Evolutionary conservation across 2,329 filamentous ascomycete species (phyloP).

Genomic region (Xylariaceae sp.): DNA sequence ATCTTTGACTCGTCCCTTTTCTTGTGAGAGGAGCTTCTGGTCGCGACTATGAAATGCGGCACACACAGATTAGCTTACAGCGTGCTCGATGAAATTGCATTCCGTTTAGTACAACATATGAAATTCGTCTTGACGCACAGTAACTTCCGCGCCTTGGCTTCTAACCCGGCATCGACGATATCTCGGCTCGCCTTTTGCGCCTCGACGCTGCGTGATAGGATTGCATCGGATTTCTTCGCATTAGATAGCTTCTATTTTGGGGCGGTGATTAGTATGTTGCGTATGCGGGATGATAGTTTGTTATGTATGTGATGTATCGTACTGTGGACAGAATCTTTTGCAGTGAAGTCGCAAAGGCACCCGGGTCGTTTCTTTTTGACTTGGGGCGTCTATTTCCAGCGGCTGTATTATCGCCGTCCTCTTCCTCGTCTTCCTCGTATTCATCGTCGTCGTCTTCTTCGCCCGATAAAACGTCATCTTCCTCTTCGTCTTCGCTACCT

Average conservation of each 20-base stretch:
- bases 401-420: constrained; percentile 27
- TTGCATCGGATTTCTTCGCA: constrained; percentile 78
- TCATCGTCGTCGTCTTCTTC: constrained; percentile 23
- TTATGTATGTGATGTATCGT: background rate
- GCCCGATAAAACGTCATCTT: constrained; percentile 19
- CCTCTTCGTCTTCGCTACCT: constrained; percentile 18
- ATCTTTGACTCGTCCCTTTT: constrained; percentile 86
- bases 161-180: constrained; percentile 71
- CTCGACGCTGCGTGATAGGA: constrained; percentile 77
- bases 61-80: background rate
- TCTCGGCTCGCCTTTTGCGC: constrained; percentile 70
- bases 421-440: constrained; percentile 20
- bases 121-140: constrained; percentile 37
- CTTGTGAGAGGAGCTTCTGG: constrained; percentile 72
- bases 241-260: constrained; percentile 68
- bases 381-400: constrained; percentile 40
- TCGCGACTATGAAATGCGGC: constrained; percentile 45
- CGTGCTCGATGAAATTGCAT: too few species aligned
- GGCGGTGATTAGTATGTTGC: too few species aligned
- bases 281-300: constrained; percentile 1
- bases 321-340: constrained; percentile 80
- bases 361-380: constrained; percentile 87
- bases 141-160: constrained; percentile 74
- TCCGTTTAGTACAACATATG: too few species aligned
- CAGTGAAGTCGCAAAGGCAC: constrained; percentile 87